Percentiles rank a stretch among this genome's conserved stretches.
Evolutionary conservation across 2,329 filamentous ascomycete species (phyloP).

Genomic region (Phialophora tarda): DNA sequence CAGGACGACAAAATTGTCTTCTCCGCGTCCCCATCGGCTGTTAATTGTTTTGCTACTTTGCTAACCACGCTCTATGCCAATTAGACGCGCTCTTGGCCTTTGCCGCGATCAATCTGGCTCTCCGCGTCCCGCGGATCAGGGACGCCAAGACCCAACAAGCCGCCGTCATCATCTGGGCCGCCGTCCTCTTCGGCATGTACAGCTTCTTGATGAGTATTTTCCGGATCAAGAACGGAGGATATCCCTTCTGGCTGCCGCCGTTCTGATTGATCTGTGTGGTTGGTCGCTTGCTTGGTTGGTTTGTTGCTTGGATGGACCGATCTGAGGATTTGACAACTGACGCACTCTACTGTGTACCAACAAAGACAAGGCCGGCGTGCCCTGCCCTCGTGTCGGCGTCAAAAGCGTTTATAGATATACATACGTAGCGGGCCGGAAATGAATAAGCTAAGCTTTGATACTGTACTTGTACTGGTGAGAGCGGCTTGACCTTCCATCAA

Average conservation of each 20-base stretch:
- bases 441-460: too few relatives aligned
- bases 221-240: slow-evolving; percentile 90
- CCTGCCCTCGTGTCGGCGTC: too few relatives aligned
- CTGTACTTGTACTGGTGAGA: too few relatives aligned
- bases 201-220: slow-evolving; percentile 95
- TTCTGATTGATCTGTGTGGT: slow-evolving; percentile 60
- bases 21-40: neutral
- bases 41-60: neutral
- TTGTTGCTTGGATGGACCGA: too few relatives aligned
- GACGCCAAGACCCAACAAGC: slow-evolving; percentile 79
- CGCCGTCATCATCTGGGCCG: slow-evolving; percentile 79
- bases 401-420: too few relatives aligned
- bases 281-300: too few relatives aligned
- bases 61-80: slow-evolving; percentile 26
- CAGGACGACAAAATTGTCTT: neutral
- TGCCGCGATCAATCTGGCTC: slow-evolving; percentile 83
- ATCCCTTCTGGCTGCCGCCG: slow-evolving; percentile 91
- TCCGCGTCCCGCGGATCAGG: slow-evolving; percentile 89
- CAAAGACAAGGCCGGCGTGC: too few relatives aligned
- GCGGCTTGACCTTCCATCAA: too few relatives aligned
- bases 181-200: slow-evolving; percentile 79
- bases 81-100: slow-evolving; percentile 86
- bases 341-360: neutral
- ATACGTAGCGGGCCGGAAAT: too few relatives aligned
- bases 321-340: neutral